Conservation (phyloP, 2,329 filamentous ascomycete genomes). For the Rutstroemia sydowiana region DNA sequence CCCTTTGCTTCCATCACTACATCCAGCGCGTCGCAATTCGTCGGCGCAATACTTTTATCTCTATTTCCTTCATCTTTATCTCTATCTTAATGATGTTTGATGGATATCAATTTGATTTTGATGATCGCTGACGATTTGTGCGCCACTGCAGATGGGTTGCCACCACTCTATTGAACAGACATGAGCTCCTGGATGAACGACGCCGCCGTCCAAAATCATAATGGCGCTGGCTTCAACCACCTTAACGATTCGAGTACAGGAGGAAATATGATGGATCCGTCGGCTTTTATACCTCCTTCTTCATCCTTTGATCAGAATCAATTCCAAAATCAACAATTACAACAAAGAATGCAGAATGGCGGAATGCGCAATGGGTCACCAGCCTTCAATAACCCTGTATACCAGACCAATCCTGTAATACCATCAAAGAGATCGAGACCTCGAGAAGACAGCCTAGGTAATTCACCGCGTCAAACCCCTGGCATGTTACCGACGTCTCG, state of each 20-base stretch:
- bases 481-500: conserved; percentile 73
- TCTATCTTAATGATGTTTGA: conserved; percentile 1
- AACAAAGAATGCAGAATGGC: conserved; percentile 68
- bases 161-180: conserved; percentile 40
- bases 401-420: conserved; percentile 78
- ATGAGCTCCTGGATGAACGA: conserved; percentile 71
- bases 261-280: conserved; percentile 57
- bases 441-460: conserved; percentile 74
- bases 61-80: conserved; percentile 2
- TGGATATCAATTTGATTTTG: conserved; percentile 10
- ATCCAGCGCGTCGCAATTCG: conserved; percentile 10
- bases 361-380: conserved; percentile 76
- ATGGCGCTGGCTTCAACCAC: conserved; percentile 61
- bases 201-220: conserved; percentile 58
- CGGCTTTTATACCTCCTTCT: conserved; percentile 53
- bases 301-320: conserved; percentile 51
- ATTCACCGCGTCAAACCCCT: conserved; percentile 70
- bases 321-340: conserved; percentile 42
- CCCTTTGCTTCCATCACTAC: conserved; percentile 6
- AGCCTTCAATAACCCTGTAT: conserved; percentile 68
- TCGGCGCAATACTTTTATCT: conserved; percentile 8
- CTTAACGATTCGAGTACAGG: conserved; percentile 50
- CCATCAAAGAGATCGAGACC: conserved; percentile 83
- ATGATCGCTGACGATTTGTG: conserved; percentile 26
- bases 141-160: conserved; percentile 29